Conservation (phyloP, 768 basidiomycete species). For the Russula foetens region DNA sequence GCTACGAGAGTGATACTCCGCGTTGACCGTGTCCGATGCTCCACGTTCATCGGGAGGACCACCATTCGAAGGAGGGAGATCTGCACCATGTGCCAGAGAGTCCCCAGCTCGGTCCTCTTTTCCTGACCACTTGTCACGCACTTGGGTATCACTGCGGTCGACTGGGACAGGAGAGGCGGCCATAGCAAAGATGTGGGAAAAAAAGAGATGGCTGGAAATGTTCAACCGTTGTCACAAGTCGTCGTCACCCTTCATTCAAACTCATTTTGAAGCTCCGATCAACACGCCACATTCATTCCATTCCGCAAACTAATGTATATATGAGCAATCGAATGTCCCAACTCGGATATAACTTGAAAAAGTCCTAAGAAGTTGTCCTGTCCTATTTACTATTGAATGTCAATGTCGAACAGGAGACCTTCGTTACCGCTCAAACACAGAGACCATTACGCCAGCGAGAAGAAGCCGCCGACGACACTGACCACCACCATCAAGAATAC, state of each 20-base stretch:
- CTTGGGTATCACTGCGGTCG: constrained; percentile 16
- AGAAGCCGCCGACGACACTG: constrained; percentile 35
- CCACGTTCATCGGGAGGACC: constrained; percentile 20
- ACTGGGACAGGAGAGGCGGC: constrained; percentile 22
- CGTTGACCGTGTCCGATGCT: constrained; percentile 9
- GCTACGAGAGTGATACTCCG: constrained; percentile 20
- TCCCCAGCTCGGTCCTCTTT: constrained; percentile 20
- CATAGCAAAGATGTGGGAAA: constrained; percentile 17
- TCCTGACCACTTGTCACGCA: constrained; percentile 20
- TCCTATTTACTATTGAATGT: constrained; percentile 3
- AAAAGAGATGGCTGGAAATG: background rate
- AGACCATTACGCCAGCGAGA: constrained; percentile 32
- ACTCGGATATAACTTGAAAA: background rate
- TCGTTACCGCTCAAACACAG: background rate
- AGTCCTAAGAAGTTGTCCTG: too few relatives aligned
- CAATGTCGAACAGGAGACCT: constrained; percentile 1
- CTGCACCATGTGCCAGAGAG: constrained; percentile 19
- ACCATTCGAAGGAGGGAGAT: constrained; percentile 18
- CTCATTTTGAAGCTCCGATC: constrained; percentile 21
- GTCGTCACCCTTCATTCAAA: constrained; percentile 1
- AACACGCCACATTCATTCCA: constrained; percentile 14
- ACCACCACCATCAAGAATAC: constrained; percentile 30
- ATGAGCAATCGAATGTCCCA: background rate
- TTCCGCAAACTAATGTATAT: too few relatives aligned
- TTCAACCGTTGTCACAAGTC: background rate